Percentiles rank a stretch among this genome's conserved stretches.
Evolutionary conservation across 306 rosid species (phyloP).

Genomic region (Dalbergia cochinchinensis): DNA sequence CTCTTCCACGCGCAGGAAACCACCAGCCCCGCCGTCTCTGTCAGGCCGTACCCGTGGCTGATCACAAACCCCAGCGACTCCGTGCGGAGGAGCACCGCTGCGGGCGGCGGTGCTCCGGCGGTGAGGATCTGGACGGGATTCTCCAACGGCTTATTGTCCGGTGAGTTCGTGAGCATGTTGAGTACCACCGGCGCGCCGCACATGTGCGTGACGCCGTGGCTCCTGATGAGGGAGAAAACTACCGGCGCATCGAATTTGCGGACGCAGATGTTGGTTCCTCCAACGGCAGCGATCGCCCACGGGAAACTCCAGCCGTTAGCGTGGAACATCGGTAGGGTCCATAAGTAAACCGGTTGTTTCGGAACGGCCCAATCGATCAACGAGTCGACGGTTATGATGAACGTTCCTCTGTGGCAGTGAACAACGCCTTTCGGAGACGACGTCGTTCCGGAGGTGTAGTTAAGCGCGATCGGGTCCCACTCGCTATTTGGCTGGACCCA

Average conservation of each 20-base stretch:
- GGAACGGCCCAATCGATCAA: constrained; percentile 62
- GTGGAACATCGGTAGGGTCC: constrained; percentile 80
- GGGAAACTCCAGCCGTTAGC: constrained; percentile 77
- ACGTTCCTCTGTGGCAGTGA: constrained; percentile 64
- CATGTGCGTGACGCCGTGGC: constrained; percentile 72
- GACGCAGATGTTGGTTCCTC: constrained; percentile 70
- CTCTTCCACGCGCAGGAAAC: constrained; percentile 75
- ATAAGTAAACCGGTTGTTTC: constrained; percentile 59
- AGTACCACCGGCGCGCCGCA: constrained; percentile 80
- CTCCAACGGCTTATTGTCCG: constrained; percentile 41
- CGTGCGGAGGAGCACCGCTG: constrained; percentile 56
- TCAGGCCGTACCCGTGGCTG: constrained; percentile 73
- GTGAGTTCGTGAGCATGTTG: constrained; percentile 65
- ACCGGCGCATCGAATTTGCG: constrained; percentile 56
- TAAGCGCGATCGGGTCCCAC: constrained; percentile 68
- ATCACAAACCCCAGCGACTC: constrained; percentile 68
- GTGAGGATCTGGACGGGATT: constrained; percentile 63
- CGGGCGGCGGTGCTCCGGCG: constrained; percentile 77
- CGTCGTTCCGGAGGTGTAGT: constrained; percentile 80
- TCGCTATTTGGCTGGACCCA: constrained; percentile 60
- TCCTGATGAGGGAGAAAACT: constrained; percentile 51
- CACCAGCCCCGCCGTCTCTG: constrained; percentile 60
- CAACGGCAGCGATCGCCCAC: constrained; percentile 77
- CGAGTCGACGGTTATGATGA: constrained; percentile 46
- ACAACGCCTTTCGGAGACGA: constrained; percentile 80